Base-by-base conservation (phyloP, 192 early-diverging fungal species). In the Tieghemiomyces parasiticus region DNA sequence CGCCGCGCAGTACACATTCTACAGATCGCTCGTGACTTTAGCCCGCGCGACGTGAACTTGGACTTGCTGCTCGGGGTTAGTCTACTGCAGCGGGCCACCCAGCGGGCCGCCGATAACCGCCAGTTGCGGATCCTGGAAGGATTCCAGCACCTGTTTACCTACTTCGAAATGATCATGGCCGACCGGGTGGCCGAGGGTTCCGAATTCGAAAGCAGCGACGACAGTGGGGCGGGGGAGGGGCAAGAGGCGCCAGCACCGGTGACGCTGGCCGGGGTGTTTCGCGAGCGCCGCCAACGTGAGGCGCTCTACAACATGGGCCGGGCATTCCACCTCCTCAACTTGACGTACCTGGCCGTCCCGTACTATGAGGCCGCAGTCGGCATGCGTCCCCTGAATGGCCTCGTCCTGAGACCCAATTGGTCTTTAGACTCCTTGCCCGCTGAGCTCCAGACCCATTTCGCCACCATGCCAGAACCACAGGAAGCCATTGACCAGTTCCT, bases 271-370 rank as follows among this genome's bases (percentile, higher is more conserved):
- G 1, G 22, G 13, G 28, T 58, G n/a, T n/a, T 25, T 4, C 55
- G 35, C 22, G 22, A 12, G 3, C 55, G 35, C 34, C 30, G 32
- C 10, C 55, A 34, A n/a, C 26, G 20, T 22, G 55, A 58, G 35
- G 55, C 55, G 8, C 55, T 58, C 24, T 99, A 89, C 64, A 99
- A 99, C 64, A 61, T 89, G 46, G 96, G 77, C 0, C 73, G 94
- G n/a, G 82, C 85, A 1, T 96, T 88, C 65, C 96, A 99, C 70
- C 79, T 84, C n/a, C 32, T 99, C 60, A 90, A 88, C 0, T 67
- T 92, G 49, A 72, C 71, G 28, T 84, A 92, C 62, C 66, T 92
- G 22, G 95, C 95, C 0, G 68, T 85, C n/a, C 72, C 73, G n/a
- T 89, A 91, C 65, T 99, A 99, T 61, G 77, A 82, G 35, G 72